These are phyloP conservation scores for Yarrowia sp. DNA, from an alignment of 805 yeast species.

Conservation along the genomic window DNA sequence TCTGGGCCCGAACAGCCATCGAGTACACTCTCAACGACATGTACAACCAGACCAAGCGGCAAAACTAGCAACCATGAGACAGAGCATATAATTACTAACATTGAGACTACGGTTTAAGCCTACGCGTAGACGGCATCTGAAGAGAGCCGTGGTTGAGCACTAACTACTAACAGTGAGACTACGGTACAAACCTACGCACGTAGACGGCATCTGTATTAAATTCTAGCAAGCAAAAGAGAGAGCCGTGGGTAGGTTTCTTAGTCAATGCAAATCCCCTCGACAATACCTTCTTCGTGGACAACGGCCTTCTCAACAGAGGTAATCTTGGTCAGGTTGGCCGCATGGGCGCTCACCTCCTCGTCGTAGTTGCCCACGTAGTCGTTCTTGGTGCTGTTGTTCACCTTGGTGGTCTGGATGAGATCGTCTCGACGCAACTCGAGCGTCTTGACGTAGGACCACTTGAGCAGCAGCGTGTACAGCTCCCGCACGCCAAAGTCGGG, in stretches of 20 bases:
- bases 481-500: slow-evolving; percentile 67
- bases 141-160: too few species aligned
- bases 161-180: too few species aligned
- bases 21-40: slow-evolving; percentile 87
- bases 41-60: slow-evolving; percentile 53
- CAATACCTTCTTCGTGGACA: background rate
- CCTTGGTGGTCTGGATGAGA: slow-evolving; percentile 84
- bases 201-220: too few species aligned
- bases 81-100: slow-evolving; percentile 1
- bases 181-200: too few species aligned
- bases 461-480: slow-evolving; percentile 31
- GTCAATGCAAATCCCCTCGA: slow-evolving; percentile 17
- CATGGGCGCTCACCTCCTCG: slow-evolving; percentile 22
- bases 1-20: slow-evolving; percentile 87
- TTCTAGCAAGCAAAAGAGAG: too few species aligned
- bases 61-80: slow-evolving; percentile 40
- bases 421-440: slow-evolving; percentile 87
- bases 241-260: too few species aligned
- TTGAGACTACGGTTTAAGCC: background rate
- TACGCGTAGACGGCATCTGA: too few species aligned
- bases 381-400: slow-evolving; percentile 93
- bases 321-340: slow-evolving; percentile 21
- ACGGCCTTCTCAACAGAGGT: slow-evolving; percentile 17
- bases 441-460: slow-evolving; percentile 48
- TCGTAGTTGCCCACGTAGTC: slow-evolving; percentile 53